phyloP scores from a whole-genome alignment of 2,329 filamentous ascomycete species.

The Microdochium trichocladiopsis region DNA sequence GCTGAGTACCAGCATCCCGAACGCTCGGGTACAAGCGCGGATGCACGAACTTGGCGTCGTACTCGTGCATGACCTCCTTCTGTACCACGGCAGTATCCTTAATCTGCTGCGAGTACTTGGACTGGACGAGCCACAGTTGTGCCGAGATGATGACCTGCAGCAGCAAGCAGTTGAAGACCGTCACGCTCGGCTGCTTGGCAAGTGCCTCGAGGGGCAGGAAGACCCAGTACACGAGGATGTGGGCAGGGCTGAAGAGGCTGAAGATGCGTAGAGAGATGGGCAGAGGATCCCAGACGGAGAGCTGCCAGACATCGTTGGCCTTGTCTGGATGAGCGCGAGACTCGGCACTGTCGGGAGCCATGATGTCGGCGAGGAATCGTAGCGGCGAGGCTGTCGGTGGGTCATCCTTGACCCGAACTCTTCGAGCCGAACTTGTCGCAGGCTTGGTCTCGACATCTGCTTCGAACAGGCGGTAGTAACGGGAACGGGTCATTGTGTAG shows the following conservation, averaged over 20 bases:
- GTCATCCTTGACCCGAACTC: conserved; percentile 82
- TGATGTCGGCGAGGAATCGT: conserved; percentile 60
- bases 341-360: conserved; percentile 66
- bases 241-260: conserved; percentile 86
- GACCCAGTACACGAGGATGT: conserved; percentile 84
- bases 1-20: conserved; percentile 72
- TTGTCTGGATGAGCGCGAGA: conserved; percentile 78
- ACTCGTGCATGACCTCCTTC: conserved; percentile 89
- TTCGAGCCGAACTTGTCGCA: conserved; percentile 76
- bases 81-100: conserved; percentile 82
- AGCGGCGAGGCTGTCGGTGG: conserved; percentile 68
- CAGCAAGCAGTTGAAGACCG: conserved; percentile 74
- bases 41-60: conserved; percentile 92
- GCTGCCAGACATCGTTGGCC: conserved; percentile 85
- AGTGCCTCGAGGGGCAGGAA: conserved; percentile 72
- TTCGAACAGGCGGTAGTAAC: conserved; percentile 89
- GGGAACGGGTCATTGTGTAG: conserved; percentile 74
- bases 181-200: conserved; percentile 78
- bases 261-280: conserved; percentile 77
- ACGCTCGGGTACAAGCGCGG: conserved; percentile 79
- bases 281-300: conserved; percentile 88
- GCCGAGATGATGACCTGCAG: conserved; percentile 68
- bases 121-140: conserved; percentile 69
- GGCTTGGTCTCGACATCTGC: conserved; percentile 69
- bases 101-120: conserved; percentile 72